Base-by-base conservation (phyloP, 1,139 yeast species). In the Taphrina flavorubra region DNA sequence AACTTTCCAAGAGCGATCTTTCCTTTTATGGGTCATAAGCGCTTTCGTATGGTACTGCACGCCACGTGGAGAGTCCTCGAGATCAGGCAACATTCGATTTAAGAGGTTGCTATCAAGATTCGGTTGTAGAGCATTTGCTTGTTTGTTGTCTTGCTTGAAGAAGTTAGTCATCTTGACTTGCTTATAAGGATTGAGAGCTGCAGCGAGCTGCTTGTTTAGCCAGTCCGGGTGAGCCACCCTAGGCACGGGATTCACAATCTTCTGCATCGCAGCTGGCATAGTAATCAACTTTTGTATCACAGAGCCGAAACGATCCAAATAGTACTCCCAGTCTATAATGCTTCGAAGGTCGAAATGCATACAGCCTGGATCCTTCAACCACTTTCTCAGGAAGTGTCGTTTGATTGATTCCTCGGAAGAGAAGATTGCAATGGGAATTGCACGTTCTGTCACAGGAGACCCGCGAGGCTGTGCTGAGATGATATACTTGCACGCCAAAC, bases 221-320 rank as follows among this genome's bases (percentile, higher is more conserved):
- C 99, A 95, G 47, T 89, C 96, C 0, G 99, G 99, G 75, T 94
- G 98, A 7, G 86, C 85, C 11, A 95, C 92, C 73, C 98, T 82
- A 1, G 98, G 97, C 61, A 95, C 98, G 0, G 99, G 99, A 75
- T 95, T 95, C n/a, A 82, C 79, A 14, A 94, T 86, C 68, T 86
- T 86, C 80, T 95, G 99, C 70, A 92, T 81, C 7, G 98, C 99
- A 8, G 99, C 99, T 1, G 99, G 99, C 74, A 95, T 94, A 0
- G 97, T 89, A 72, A 95, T 91, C 74, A 95, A 91, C 78, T 95
- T 95, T 77, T 92, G 97, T 53, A 95, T 87, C 13, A 92, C 97
- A 1, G 97, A 91, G 0, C 96, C 96, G 56, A 95, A 82, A 75
- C 99, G 86, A 74, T 92, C 97, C 73, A 88, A 83, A 76, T 95